Percentiles rank a stretch among this genome's conserved stretches.
These are phyloP conservation scores for Erigeron canadensis DNA, from an alignment of 129 eudicot species.

Conservation along the genomic window DNA sequence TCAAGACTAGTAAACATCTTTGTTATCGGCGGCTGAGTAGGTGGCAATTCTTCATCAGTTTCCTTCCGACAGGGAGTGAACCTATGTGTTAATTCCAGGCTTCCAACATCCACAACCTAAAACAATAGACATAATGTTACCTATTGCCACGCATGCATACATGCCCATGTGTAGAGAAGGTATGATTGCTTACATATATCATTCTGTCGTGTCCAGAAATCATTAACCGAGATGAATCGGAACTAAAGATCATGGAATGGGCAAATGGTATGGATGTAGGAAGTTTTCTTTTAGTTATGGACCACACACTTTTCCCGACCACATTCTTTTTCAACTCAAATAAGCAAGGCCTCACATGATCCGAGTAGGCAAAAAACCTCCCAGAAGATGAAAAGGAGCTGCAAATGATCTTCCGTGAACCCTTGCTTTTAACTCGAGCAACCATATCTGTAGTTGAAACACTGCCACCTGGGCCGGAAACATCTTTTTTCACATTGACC, in stretches of 20 bases:
- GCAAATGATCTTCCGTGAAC: conserved; percentile 67
- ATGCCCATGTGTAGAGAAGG: not conserved
- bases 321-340: conserved; percentile 51
- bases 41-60: conserved; percentile 48
- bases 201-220: conserved; percentile 87
- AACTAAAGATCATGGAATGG: conserved; percentile 64
- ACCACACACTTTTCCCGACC: conserved; percentile 53
- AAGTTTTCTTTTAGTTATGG: conserved; percentile 57
- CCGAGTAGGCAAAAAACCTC: conserved; percentile 63
- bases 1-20: conserved; percentile 83
- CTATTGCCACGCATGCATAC: not conserved
- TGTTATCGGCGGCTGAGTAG: conserved; percentile 84
- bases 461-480: conserved; percentile 21
- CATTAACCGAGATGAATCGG: conserved; percentile 73
- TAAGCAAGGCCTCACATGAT: conserved; percentile 55
- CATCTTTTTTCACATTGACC: conserved; percentile 43
- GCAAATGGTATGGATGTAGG: conserved; percentile 78
- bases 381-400: conserved; percentile 75
- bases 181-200: conserved; percentile 59
- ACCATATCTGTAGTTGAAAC: conserved; percentile 56
- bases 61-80: conserved; percentile 71
- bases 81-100: conserved; percentile 43
- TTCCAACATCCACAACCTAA: conserved; percentile 75
- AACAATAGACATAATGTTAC: not conserved
- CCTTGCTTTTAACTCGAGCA: conserved; percentile 66